Percentiles rank a stretch among this genome's conserved stretches.
These are phyloP conservation scores for Alliaria petiolata DNA, from an alignment of 345 rosid genomes.

Conservation along the genomic window DNA sequence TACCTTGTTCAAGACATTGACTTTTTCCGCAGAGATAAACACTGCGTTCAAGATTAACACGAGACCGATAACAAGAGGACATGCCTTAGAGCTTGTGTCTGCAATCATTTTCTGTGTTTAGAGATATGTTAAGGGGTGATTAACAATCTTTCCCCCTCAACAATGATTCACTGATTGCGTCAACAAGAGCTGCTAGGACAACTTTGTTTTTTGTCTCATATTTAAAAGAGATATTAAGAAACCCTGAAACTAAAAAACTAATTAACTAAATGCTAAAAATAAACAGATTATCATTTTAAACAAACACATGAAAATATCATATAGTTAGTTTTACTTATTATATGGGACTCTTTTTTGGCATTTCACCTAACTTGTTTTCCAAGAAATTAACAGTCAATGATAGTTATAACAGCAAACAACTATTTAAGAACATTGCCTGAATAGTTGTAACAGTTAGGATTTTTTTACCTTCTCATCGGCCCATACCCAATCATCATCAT, in stretches of 20 bases:
- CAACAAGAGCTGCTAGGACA: background rate
- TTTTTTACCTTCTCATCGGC: too few species aligned
- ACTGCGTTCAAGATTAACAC: slow-evolving; percentile 10
- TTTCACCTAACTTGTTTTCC: background rate
- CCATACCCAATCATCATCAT: too few species aligned
- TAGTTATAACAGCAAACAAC: too few species aligned
- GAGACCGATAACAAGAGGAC: slow-evolving; percentile 6
- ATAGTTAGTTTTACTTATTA: background rate
- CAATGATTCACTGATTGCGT: slow-evolving; percentile 1
- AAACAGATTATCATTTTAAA: background rate
- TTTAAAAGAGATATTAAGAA: background rate
- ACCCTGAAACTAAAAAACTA: background rate
- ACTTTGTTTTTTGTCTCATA: background rate
- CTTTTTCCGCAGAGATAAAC: background rate
- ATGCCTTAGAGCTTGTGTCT: slow-evolving; percentile 7
- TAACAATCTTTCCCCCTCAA: background rate
- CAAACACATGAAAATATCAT: background rate
- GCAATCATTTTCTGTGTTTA: slow-evolving; percentile 1
- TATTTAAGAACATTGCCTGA: too few species aligned
- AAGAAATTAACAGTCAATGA: too few species aligned
- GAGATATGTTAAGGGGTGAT: background rate
- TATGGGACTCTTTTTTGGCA: background rate
- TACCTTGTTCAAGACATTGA: slow-evolving; percentile 19
- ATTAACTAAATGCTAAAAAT: slow-evolving; percentile 10
- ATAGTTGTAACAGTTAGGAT: too few species aligned